phyloP scores from a whole-genome alignment of 192 early-diverging fungal species.

The Coemansia nantahalensis region DNA sequence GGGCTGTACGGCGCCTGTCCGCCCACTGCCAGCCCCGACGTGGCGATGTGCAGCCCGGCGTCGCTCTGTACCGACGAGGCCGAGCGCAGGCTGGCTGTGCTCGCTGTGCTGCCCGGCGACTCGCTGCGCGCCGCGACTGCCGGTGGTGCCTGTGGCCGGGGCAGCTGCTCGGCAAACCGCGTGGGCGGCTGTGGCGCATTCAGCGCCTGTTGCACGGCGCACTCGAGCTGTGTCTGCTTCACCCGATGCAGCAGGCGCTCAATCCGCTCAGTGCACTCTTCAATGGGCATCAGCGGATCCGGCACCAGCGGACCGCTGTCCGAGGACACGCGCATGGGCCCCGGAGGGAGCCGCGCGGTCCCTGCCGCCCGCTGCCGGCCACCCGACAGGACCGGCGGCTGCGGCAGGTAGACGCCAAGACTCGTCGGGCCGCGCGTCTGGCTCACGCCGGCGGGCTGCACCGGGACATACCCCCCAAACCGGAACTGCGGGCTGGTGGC shows the following conservation, averaged over 20 bases:
- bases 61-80: neutral
- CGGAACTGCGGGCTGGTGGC: no score
- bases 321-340: no score
- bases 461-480: no score
- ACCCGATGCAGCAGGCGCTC: constrained; percentile 35
- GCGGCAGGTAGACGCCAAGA: neutral
- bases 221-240: constrained; percentile 19
- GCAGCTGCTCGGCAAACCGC: constrained; percentile 15
- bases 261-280: constrained; percentile 31
- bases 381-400: neutral
- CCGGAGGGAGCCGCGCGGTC: neutral
- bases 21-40: neutral
- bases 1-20: constrained; percentile 7
- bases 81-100: constrained; percentile 21
- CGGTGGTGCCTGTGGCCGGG: neutral
- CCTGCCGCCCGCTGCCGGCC: neutral
- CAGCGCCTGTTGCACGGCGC: constrained; percentile 11
- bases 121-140: neutral
- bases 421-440: neutral
- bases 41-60: no score
- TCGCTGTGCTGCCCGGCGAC: constrained; percentile 10
- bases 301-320: neutral
- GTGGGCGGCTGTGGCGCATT: constrained; percentile 24
- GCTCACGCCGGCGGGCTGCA: neutral
- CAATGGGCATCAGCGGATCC: constrained; percentile 20